Base-by-base conservation (phyloP, 768 basidiomycete genomes). In the Tylopilus subfusipes region DNA sequence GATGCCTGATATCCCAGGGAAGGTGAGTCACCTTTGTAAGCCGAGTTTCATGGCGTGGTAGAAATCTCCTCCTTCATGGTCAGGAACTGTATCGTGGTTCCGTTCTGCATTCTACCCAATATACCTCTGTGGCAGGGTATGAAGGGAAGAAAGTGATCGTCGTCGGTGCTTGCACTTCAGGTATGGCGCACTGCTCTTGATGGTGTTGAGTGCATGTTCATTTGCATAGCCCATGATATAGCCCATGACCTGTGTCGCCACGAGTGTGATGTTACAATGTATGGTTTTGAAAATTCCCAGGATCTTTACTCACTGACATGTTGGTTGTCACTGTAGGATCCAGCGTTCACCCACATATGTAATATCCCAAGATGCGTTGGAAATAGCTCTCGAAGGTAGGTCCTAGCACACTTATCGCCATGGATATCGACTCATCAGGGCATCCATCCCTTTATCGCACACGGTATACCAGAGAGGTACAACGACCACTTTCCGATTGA, bases 81-180 rank as follows among this genome's bases (percentile, higher is more conserved):
- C 46, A 80, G 77, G 78, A 81, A 29, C 65, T 63, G 7, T 86
- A 82, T 68, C 76, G 73, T 57, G 84, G 86, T 10, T 59, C 72
- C 19, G 58, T 81, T 8, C 49, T 80, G 5, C 86, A 89, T 62
- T 86, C 85, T 0, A 70, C 73, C 2, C 57, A 74, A 22, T 80
- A 80, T 63, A 78, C 70, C 16, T 71, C 71, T 14, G 80, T 78
- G 0, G 49, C 63, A 1, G 79, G 77, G 8, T 77, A 79, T 60
- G 53, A 60, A 12, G 83, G 84, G 11, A 87, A 86, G 73, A 85
- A 82, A 59, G 84, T 78, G 4, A 74, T 87, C 5, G 75, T 88
- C 8, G 72, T 89, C 9, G 85, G 86, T 5, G 78, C 85, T 14
- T 78, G 81, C 45, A 85, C 79, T 43, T 85, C 85, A 38, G 81